These are phyloP conservation scores for Blastocystis sp. DNA, from an alignment of 352 stramenopile genomes.

Conservation along the genomic window DNA sequence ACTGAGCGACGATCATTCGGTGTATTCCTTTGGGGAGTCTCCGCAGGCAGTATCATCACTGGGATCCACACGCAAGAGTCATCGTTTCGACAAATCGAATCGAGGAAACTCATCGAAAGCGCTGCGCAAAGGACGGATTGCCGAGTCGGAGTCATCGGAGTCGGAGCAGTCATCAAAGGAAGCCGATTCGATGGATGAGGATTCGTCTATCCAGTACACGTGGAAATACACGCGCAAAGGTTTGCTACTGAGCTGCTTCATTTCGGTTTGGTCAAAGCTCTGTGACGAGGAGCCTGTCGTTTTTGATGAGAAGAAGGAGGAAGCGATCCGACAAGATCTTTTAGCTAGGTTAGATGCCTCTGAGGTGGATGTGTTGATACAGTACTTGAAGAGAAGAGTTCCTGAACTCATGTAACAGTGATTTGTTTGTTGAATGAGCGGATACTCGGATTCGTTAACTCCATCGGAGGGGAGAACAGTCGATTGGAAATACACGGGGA, in stretches of 20 bases:
- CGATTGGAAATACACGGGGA: slow-evolving; percentile 39
- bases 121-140: neutral
- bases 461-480: neutral
- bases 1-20: neutral
- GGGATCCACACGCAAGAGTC: neutral
- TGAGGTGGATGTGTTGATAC: neutral
- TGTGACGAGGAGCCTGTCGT: neutral
- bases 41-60: neutral
- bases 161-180: neutral
- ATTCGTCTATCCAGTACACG: neutral
- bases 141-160: neutral
- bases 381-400: neutral
- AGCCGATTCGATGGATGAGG: neutral
- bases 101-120: slow-evolving; percentile 13
- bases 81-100: neutral
- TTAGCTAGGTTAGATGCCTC: neutral
- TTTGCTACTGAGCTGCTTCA: neutral
- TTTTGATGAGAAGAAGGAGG: slow-evolving; percentile 3
- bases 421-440: slow-evolving; percentile 40
- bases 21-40: neutral
- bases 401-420: neutral
- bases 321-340: slow-evolving; percentile 14
- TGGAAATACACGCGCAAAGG: slow-evolving; percentile 34
- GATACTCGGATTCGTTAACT: neutral
- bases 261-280: slow-evolving; percentile 3